Conservation (phyloP, 345 rosid genomes). For the Corchorus capsularis region DNA sequence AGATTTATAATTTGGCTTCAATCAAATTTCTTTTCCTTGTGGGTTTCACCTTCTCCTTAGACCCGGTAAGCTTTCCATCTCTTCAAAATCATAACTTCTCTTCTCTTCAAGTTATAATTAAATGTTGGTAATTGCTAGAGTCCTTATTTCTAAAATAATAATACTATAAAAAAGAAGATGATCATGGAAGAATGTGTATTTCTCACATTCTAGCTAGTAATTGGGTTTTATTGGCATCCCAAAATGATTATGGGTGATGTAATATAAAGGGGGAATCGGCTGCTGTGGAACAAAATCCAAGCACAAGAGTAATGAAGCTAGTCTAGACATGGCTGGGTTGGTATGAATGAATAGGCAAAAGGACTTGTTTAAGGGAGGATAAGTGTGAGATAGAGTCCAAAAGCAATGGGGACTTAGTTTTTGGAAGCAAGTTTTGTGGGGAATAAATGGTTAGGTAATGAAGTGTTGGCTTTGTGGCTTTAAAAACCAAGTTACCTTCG, state of each 20-base stretch:
- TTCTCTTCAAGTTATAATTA: no score
- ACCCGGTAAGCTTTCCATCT: no score
- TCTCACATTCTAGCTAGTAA: not conserved
- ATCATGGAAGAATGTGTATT: no score
- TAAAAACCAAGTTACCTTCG: constrained; percentile 25
- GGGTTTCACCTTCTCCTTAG: no score
- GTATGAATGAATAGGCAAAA: constrained; percentile 40
- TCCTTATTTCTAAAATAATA: no score
- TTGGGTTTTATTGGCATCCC: not conserved
- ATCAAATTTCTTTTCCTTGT: no score
- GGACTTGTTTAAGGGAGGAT: constrained; percentile 36
- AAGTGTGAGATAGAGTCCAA: constrained; percentile 39
- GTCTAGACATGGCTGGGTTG: constrained; percentile 38
- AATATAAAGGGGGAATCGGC: constrained; percentile 40
- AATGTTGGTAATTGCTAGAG: no score
- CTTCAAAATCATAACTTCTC: no score
- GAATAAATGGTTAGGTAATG: constrained; percentile 51
- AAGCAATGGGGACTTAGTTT: constrained; percentile 35
- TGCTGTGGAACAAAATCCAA: constrained; percentile 41
- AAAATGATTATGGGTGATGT: constrained; percentile 29
- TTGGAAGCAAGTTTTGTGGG: constrained; percentile 45
- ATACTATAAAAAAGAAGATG: no score
- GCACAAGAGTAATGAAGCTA: constrained; percentile 34
- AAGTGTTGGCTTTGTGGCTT: constrained; percentile 28
- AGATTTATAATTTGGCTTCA: no score